These are phyloP conservation scores for Thelonectria rubi DNA, from an alignment of 2,329 filamentous ascomycete species.

Conservation along the genomic window DNA sequence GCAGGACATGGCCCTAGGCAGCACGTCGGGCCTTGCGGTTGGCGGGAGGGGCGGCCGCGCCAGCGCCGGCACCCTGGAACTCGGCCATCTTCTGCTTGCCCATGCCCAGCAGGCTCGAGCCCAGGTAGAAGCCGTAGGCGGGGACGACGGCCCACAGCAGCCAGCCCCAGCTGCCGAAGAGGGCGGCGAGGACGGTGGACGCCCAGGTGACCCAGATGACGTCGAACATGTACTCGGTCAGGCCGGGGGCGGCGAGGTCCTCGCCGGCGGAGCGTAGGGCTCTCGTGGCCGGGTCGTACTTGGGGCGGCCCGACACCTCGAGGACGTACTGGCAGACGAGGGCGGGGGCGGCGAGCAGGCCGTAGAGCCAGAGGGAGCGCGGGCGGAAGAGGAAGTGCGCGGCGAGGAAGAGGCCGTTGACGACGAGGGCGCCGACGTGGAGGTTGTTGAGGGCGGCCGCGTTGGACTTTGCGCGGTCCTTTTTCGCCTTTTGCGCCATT, in stretches of 20 bases:
- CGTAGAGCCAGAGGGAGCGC: constrained; percentile 74
- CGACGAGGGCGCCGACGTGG: constrained; percentile 75
- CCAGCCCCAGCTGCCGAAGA: constrained; percentile 83
- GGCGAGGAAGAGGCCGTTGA: constrained; percentile 80
- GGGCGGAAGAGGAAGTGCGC: constrained; percentile 73
- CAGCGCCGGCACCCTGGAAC: constrained; percentile 50
- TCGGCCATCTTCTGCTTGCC: constrained; percentile 63
- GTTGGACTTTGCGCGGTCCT: constrained; percentile 80
- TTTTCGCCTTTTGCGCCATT: constrained; percentile 72
- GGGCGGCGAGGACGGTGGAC: constrained; percentile 73
- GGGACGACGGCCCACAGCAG: constrained; percentile 64
- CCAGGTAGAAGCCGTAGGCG: constrained; percentile 65
- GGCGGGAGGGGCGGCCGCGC: constrained; percentile 49
- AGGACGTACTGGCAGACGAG: constrained; percentile 85
- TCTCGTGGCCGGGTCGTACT: constrained; percentile 68
- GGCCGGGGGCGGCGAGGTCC: constrained; percentile 83
- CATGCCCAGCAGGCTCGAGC: constrained; percentile 61
- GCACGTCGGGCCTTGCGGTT: constrained; percentile 66
- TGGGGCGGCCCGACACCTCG: constrained; percentile 84
- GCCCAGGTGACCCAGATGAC: constrained; percentile 94
- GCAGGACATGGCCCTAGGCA: constrained; percentile 48
- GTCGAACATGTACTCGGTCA: constrained; percentile 99
- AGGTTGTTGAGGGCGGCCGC: constrained; percentile 79
- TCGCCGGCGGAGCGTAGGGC: constrained; percentile 82
- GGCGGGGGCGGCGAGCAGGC: constrained; percentile 76